phyloP scores from a whole-genome alignment of 352 stramenopile genomes.

The Pythium phragmitis region DNA sequence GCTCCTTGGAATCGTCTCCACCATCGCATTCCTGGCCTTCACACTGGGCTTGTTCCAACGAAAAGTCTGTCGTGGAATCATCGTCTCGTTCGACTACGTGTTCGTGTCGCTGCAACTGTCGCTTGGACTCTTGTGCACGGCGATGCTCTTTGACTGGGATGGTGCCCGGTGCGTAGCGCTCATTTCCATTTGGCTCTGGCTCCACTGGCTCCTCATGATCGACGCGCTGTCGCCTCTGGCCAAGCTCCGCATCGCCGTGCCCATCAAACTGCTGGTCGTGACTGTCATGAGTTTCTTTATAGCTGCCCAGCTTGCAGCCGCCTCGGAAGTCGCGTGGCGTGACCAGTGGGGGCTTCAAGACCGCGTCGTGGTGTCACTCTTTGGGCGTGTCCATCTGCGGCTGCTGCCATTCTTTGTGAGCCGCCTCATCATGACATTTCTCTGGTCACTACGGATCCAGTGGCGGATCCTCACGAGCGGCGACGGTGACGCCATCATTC shows the following conservation, averaged over 20 bases:
- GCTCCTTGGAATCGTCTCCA: constrained; percentile 8
- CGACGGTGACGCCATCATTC: not conserved
- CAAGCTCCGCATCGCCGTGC: constrained; percentile 18
- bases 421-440: constrained; percentile 21
- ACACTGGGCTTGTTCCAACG: constrained; percentile 12
- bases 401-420: constrained; percentile 22
- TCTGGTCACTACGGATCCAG: constrained; percentile 23
- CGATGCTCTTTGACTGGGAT: constrained; percentile 22
- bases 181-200: constrained; percentile 24
- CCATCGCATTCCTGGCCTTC: constrained; percentile 13
- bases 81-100: constrained; percentile 21
- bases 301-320: constrained; percentile 3
- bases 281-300: constrained; percentile 15
- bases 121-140: constrained; percentile 4
- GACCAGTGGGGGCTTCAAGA: constrained; percentile 9
- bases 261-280: constrained; percentile 13
- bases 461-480: not conserved
- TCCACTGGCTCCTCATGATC: constrained; percentile 27
- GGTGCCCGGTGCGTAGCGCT: constrained; percentile 9
- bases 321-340: constrained; percentile 1
- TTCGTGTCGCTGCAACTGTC: constrained; percentile 23
- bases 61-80: not conserved
- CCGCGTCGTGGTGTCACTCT: constrained; percentile 7
- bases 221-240: constrained; percentile 19
- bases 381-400: not conserved